Base-by-base conservation (phyloP, 2,329 filamentous ascomycete genomes). In the Capronia epimyces region DNA sequence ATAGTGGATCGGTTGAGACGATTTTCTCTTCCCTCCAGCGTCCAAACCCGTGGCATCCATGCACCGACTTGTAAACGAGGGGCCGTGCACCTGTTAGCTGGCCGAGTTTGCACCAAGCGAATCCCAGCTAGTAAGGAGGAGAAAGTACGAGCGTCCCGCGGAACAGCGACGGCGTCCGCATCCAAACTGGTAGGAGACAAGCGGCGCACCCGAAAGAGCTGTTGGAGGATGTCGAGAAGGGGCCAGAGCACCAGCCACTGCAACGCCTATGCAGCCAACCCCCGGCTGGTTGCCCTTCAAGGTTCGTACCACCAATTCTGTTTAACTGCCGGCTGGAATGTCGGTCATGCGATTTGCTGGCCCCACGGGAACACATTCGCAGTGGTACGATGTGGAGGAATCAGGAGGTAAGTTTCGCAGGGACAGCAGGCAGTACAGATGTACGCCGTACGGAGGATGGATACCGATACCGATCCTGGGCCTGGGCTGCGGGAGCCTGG, bases 41-140 rank as follows among this genome's bases (percentile, higher is more conserved):
- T 24, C 50, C 50, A 22, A 53, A 48, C 29, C 29, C 29, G 37
- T 52, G 49, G 49, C 49, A 32, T 34, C 49, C 49, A 52, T 52
- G 49, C 49, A 31, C 24, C 21, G 34, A 32, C 20, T 10, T 22
- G 20, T 46, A 42, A 27, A 29, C 42, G 50, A 49, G 46, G 46
- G 46, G 42, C 29, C 41, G 50, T 49, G 50, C 46, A 41, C 46
- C 31, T 36, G 15, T 50, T 50, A 50, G 47, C 16, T 37, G 32
- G n/a, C 15, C 37, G 18, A 37, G 20, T 47, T 37, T n/a, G 18
- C 16, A 25, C 34, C 49, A 29, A 32, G 13, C 4, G 3, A 7
- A 27, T 42, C 39, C 21, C 39, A 16, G 39, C 18, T 27, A 42
- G 39, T 10, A 42, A 20, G 27, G 3, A 10, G 25, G n/a, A 32